Evolutionary conservation across 1,139 yeast genomes (phyloP).

Genomic region (Suhomyces chickasaworum): DNA sequence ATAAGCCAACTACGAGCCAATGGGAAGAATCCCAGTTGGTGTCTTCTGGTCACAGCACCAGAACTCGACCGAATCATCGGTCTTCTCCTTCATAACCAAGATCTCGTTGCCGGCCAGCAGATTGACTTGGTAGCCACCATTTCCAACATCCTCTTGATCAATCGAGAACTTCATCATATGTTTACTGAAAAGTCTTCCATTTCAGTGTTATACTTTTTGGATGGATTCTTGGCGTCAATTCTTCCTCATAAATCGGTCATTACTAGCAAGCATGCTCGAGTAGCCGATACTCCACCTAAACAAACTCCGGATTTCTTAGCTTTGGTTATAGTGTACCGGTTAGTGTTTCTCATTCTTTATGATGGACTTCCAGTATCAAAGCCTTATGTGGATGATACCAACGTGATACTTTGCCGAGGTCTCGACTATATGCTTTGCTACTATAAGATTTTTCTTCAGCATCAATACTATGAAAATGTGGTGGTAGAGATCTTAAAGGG

Average conservation of each 20-base stretch:
- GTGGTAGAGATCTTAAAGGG: slow-evolving; percentile 32
- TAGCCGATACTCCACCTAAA: background rate
- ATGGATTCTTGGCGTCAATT: slow-evolving; percentile 13
- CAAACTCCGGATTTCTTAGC: slow-evolving; percentile 16
- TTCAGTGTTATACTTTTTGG: slow-evolving; percentile 20
- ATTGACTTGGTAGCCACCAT: slow-evolving; percentile 27
- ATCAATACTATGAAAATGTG: slow-evolving; percentile 18
- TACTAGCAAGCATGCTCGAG: background rate
- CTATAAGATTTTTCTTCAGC: slow-evolving; percentile 10
- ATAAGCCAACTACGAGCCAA: slow-evolving; percentile 9
- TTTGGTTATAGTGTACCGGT: slow-evolving; percentile 30
- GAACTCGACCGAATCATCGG: slow-evolving; percentile 23
- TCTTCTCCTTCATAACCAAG: slow-evolving; percentile 14
- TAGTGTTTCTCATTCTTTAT: slow-evolving; percentile 30
- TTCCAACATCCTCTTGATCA: slow-evolving; percentile 32
- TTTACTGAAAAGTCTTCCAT: slow-evolving; percentile 24
- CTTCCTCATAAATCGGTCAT: slow-evolving; percentile 1
- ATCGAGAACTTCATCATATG: slow-evolving; percentile 24
- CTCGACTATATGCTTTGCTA: slow-evolving; percentile 18
- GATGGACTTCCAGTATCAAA: slow-evolving; percentile 21
- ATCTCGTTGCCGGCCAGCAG: slow-evolving; percentile 10
- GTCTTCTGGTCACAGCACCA: slow-evolving; percentile 20
- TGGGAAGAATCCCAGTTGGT: slow-evolving; percentile 25
- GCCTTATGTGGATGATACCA: slow-evolving; percentile 17
- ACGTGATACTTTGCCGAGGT: slow-evolving; percentile 18